Evolutionary conservation across 1,139 yeast species (phyloP), one percentile per base, ranked within the genome.

Genomic region (Chernovozyma aurita): DNA sequence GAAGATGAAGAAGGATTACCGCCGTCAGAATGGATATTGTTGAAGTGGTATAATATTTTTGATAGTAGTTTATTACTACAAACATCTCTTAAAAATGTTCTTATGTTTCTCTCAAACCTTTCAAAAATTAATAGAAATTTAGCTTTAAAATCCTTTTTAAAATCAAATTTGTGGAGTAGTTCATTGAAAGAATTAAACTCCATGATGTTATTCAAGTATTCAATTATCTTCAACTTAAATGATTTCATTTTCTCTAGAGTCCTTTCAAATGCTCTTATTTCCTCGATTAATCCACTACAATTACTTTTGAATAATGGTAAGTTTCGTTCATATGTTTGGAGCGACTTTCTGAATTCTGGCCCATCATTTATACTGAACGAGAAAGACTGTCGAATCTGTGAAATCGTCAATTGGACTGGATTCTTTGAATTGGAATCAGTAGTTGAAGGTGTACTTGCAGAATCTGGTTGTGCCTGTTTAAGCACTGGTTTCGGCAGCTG

Each of bases 331-430:
- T 78, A 72, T 7, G 63, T 63, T 11, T 64, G 60, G 15, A 85
- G 56, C 0, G 78, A 61, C 24, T 75, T 78, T 34, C 94, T 63
- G 50, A 85, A 84, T 31, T 78, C 72, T 0, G 95, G 95, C 0
- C 94, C 94, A 50, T 85, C 95, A 40, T 79, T 84, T 50, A 65
- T 62, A 31, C 53, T 54, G 35, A 67, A 64, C 34, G 48, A 54
- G 42, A 67, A 68, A 4, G 63, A 63, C 31, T 46, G 52, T 32
- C 54, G 47, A 36, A 54, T 56, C 28, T 60, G 62, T 1, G 45
- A 31, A 7, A 40, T 27, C 5, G 34, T 34, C 25, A 34, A 18
- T 9, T 18, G n/a, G 5, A 18, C 9, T 11, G 13, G 6, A n/a
- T 16, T n/a, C n/a, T 7, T 28, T 13, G 28, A 26, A 6, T 14